Evolutionary conservation across 1,284 basidiomycete species (phyloP).

Genomic region (Moesziomyces sp.): DNA sequence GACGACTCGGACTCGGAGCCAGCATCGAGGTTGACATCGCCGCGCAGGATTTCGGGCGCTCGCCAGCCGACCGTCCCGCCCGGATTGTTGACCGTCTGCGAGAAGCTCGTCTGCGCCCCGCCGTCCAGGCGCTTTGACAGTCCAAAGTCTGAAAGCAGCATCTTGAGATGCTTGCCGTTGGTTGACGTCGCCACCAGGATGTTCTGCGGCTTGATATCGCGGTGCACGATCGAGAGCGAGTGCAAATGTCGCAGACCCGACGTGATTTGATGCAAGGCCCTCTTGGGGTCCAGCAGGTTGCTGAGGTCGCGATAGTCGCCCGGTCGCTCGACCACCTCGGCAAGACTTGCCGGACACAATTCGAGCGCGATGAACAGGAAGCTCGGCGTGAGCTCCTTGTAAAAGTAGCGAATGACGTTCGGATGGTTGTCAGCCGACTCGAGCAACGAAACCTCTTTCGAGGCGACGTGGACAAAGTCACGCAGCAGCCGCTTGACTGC

Average conservation of each 20-base stretch:
- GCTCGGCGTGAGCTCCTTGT: constrained; percentile 80
- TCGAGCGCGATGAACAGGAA: constrained; percentile 98
- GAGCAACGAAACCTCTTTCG: constrained; percentile 91
- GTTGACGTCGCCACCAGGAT: constrained; percentile 76
- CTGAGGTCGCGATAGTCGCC: constrained; percentile 55
- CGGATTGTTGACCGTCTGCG: constrained; percentile 65
- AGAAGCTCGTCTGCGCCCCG: constrained; percentile 62
- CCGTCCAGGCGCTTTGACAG: constrained; percentile 65
- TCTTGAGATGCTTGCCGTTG: constrained; percentile 58
- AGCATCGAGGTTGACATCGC: constrained; percentile 56
- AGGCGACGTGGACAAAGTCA: constrained; percentile 93
- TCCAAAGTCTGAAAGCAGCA: constrained; percentile 67
- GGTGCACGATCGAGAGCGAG: constrained; percentile 92
- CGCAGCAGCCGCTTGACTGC: constrained; percentile 94
- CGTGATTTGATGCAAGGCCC: constrained; percentile 86
- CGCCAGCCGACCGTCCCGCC: constrained; percentile 66
- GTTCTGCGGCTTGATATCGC: constrained; percentile 98
- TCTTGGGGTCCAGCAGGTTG: constrained; percentile 76
- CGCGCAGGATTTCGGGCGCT: constrained; percentile 65
- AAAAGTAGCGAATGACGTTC: constrained; percentile 96
- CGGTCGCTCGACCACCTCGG: constrained; percentile 82
- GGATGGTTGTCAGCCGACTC: constrained; percentile 94
- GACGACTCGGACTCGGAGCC: constrained; percentile 50
- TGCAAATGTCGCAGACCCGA: constrained; percentile 90
- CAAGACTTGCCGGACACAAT: constrained; percentile 91